Conservation (phyloP, 179 eudicot species). For the Carnegiea gigantea region DNA sequence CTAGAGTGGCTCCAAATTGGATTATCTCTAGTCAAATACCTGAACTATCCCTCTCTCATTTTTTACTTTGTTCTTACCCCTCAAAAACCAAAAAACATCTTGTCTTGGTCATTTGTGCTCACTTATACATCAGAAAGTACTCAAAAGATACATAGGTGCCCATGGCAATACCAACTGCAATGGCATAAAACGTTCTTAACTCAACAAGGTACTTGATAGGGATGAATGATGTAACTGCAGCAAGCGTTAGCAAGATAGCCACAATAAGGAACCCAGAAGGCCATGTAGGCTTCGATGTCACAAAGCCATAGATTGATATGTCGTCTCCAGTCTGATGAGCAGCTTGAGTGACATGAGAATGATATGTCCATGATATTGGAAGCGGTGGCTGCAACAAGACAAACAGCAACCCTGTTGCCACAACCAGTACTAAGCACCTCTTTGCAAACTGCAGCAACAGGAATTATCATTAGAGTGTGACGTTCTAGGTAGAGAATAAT, state of each 20-base stretch:
- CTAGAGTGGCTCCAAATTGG: too few relatives aligned
- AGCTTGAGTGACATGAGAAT: slow-evolving; percentile 76
- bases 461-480: slow-evolving; percentile 8
- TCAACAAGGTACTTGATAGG: slow-evolving; percentile 91
- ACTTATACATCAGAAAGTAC: too few relatives aligned
- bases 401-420: slow-evolving; percentile 79
- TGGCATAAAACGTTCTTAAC: slow-evolving; percentile 66
- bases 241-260: slow-evolving; percentile 79
- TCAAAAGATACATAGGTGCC: slow-evolving; percentile 88
- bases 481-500: background rate
- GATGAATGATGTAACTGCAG: slow-evolving; percentile 79
- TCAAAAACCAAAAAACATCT: too few relatives aligned
- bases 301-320: slow-evolving; percentile 84
- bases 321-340: slow-evolving; percentile 94
- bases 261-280: slow-evolving; percentile 93
- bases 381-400: slow-evolving; percentile 90
- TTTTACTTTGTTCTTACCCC: too few relatives aligned
- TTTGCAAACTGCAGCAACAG: slow-evolving; percentile 70
- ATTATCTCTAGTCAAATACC: too few relatives aligned
- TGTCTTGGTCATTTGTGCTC: too few relatives aligned
- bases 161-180: slow-evolving; percentile 82
- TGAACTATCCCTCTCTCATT: too few relatives aligned
- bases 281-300: slow-evolving; percentile 90
- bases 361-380: slow-evolving; percentile 77
- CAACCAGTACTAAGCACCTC: slow-evolving; percentile 81